Evolutionary conservation across 2,329 filamentous ascomycete species (phyloP), one percentile per base, ranked within the genome.

Genomic region (Stemphylium vesicarium): DNA sequence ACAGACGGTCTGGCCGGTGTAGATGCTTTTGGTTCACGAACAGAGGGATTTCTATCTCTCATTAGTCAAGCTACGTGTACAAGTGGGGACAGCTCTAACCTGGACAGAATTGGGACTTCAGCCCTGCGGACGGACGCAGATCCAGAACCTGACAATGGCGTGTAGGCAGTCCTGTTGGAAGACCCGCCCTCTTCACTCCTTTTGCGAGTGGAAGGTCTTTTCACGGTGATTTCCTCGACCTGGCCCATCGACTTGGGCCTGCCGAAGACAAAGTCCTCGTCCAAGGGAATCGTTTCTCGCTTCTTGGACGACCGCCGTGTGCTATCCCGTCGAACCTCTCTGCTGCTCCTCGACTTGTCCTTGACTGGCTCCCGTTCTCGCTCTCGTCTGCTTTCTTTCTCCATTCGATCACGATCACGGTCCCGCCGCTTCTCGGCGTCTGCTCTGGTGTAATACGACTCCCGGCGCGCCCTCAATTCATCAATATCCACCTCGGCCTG

Each of bases 401-500:
- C 68, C 72, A 74, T 73, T 56, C 65, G 72, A 44, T 44, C 42
- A 24, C 42, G 38, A 29, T 74, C 63, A 16, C 60, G 60, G 18
- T 70, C 66, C 16, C 66, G 66, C 29, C 63, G 67, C 24, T 68
- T 48, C 38, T 76, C 73, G 16, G 62, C 46, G 26, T 69, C 66
- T n/a, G 71, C 65, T 48, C 70, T 57, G 46, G 63, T 60, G 59
- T 71, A 78, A 59, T 79, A 79, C 4, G 72, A 71, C 26, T 71
- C 70, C 60, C 77, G 57, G 49, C 70, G 69, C 29, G 67, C 68
- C 47, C 77, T 63, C 43, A 79, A 56, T 46, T 79, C 77, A 46
- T 78, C 73, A 35, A 78, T 55, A 55, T 78, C 77, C 20, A 75
- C 61, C 57, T 75, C 70, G 31, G 70, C 68, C 46, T 66, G 58